Conservation (phyloP, 176 grass and related monocot species). For the Secale cereale region DNA sequence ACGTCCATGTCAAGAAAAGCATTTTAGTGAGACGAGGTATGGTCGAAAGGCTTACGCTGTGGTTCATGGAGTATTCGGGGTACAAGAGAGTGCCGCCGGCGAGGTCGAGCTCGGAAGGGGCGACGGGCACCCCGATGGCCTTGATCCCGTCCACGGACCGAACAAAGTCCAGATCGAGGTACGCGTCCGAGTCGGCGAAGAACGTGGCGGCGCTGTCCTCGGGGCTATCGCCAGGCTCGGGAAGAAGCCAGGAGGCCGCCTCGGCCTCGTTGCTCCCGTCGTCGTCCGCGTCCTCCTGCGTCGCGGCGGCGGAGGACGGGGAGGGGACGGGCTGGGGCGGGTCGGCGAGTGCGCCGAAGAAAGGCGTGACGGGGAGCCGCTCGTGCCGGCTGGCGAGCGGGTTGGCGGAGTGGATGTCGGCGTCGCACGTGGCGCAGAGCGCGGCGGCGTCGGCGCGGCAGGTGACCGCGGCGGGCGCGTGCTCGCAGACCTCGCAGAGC, state of each 20-base stretch:
- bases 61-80: constrained; percentile 34
- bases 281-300: neutral
- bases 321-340: constrained; percentile 18
- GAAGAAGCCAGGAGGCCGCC: constrained; percentile 75
- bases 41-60: constrained; percentile 26
- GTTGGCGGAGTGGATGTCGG: constrained; percentile 90
- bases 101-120: constrained; percentile 24
- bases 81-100: constrained; percentile 26
- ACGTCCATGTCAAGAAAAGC: neutral
- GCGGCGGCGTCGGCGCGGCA: constrained; percentile 78
- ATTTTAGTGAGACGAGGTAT: neutral
- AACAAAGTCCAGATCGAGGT: constrained; percentile 44
- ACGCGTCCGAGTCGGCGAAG: constrained; percentile 32
- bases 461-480: constrained; percentile 58
- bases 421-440: constrained; percentile 81
- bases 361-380: constrained; percentile 55
- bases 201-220: constrained; percentile 17
- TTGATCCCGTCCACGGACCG: constrained; percentile 44
- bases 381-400: constrained; percentile 81
- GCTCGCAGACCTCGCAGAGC: constrained; percentile 75
- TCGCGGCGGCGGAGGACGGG: neutral
- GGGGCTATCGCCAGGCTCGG: constrained; percentile 43
- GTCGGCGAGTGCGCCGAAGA: constrained; percentile 40
- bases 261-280: constrained; percentile 64
- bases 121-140: constrained; percentile 42